Conservation (phyloP, 2,329 filamentous ascomycete genomes). For the Coleophoma cylindrospora region DNA sequence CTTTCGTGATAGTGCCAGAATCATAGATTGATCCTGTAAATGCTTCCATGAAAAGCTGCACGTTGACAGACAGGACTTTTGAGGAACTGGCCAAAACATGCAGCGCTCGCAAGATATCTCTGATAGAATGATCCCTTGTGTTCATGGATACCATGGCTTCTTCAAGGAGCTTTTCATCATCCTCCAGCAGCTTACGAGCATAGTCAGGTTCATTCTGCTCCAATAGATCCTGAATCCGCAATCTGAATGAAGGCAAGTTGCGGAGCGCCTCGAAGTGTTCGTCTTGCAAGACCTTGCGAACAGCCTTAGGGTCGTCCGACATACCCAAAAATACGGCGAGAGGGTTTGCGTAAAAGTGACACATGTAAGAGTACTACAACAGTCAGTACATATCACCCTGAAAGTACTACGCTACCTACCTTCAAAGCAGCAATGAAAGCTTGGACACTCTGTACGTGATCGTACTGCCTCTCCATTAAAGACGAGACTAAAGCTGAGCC, state of each 20-base stretch:
- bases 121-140: conserved; percentile 33
- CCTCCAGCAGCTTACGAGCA: conserved; percentile 52
- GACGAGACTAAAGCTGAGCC: conserved; percentile 58
- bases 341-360: conserved; percentile 76
- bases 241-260: conserved; percentile 63
- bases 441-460: conserved; percentile 73
- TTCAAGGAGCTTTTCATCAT: conserved; percentile 49
- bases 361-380: conserved; percentile 74
- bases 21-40: conserved; percentile 48
- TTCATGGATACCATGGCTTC: conserved; percentile 30
- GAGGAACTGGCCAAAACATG: conserved; percentile 34
- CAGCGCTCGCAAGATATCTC: conserved; percentile 41
- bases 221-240: conserved; percentile 43
- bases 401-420: conserved; percentile 32
- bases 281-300: conserved; percentile 37
- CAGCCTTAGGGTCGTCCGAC: conserved; percentile 22
- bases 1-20: conserved; percentile 44
- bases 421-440: conserved; percentile 67
- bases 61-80: conserved; percentile 16
- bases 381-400: conserved; percentile 4
- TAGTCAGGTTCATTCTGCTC: conserved; percentile 34
- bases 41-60: conserved; percentile 55
- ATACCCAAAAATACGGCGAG: conserved; percentile 57
- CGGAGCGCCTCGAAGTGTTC: conserved; percentile 65
- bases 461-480: conserved; percentile 67